phyloP scores from a whole-genome alignment of 2,329 filamentous ascomycete species.

The Fusarium mundagurra region DNA sequence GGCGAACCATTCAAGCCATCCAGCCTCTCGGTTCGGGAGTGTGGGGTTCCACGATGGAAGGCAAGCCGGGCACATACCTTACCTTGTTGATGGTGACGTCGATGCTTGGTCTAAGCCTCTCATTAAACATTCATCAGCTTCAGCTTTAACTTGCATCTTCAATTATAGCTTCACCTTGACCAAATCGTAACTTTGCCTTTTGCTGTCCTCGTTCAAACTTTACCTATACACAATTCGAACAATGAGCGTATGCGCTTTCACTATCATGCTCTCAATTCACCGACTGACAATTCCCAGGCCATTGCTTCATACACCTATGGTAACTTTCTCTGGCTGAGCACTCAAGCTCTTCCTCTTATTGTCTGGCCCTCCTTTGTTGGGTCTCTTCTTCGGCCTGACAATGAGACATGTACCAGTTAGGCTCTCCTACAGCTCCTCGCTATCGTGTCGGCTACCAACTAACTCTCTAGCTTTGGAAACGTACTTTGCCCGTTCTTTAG shows the following conservation, averaged over 20 bases:
- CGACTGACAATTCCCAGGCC: constrained; percentile 48
- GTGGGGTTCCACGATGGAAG: background rate
- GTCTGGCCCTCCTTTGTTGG: constrained; percentile 59
- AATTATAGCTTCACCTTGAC: background rate
- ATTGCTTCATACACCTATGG: constrained; percentile 61
- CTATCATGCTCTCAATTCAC: background rate
- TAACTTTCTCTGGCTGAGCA: constrained; percentile 61
- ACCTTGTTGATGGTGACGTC: constrained; percentile 24
- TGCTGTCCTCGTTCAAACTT: background rate
- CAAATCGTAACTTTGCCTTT: background rate
- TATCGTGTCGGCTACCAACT: background rate
- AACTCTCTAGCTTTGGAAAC: constrained; percentile 64
- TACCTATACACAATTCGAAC: background rate
- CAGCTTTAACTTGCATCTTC: background rate
- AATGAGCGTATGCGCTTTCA: constrained; percentile 33
- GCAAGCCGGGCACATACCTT: constrained; percentile 2
- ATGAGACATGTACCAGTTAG: constrained; percentile 47
- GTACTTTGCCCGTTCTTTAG: constrained; percentile 79
- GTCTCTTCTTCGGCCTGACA: constrained; percentile 53
- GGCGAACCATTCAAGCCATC: background rate
- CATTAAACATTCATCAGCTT: background rate
- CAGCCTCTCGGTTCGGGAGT: constrained; percentile 5
- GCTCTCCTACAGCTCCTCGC: background rate
- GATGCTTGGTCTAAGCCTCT: background rate
- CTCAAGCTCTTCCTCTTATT: constrained; percentile 59